Base-by-base conservation (phyloP, 768 basidiomycete genomes). In the Trametopsis cervina region DNA sequence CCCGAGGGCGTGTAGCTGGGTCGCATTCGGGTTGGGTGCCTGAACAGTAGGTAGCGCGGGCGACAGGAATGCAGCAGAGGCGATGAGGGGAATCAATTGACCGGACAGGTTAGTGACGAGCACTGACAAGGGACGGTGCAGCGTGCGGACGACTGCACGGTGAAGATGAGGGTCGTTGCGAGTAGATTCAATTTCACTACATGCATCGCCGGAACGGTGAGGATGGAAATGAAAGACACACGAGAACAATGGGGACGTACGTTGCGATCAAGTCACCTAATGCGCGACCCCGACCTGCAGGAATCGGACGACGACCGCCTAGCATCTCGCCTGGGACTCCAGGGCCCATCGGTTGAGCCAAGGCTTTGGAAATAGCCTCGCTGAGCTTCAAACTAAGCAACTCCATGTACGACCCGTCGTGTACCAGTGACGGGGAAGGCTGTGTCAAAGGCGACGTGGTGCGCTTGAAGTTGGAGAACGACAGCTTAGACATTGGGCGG, bases 351-450 rank as follows among this genome's bases (percentile, higher is more conserved):
- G 86, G 83, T 54, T 83, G 83, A 18, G 76, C 71, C 42, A 90
- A 70, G 2, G 86, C 82, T 65, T 77, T 86, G 46, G 85, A 84
- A 12, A 88, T 85, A 0, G 84, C 86, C 63, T 91, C 89, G 58
- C 83, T 88, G 39, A 91, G 70, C 60, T 84, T 88, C 47, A 89
- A 70, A 55, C 81, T 74, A 39, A 90, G 76, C 49, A 80, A 77
- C 60, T 89, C 83, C 45, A 89, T 71, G 65, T 89, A 90, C 11
- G 85, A 85, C 47, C 83, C 85, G 63, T 89, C 87, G 55, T 87
- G 87, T 24, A 71, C 60, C 4, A 72, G 68, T 11, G 66, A 54
- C 2, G 70, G 59, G 40, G 57, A 58, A 0, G 67, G 54, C 3
- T 69, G 59, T 0, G 73, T 64, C 24, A 60, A 47, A 12, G 80